These are phyloP conservation scores for Yamadazyma olivae DNA, from an alignment of 805 yeast species.

Conservation along the genomic window DNA sequence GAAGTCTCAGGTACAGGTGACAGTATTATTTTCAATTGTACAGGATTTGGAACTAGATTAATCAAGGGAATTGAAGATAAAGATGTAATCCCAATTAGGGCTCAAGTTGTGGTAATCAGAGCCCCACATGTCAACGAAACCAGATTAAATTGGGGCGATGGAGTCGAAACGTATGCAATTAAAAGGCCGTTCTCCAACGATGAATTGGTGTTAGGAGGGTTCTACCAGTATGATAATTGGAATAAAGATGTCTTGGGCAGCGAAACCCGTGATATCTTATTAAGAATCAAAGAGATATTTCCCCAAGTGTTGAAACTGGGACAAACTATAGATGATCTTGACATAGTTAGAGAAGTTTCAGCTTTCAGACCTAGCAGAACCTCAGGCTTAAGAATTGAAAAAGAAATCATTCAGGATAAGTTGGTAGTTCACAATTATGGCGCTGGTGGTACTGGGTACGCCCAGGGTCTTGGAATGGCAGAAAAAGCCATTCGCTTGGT, in stretches of 20 bases:
- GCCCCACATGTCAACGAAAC: conserved; percentile 69
- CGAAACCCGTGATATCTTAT: conserved; percentile 60
- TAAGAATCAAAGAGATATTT: conserved; percentile 49
- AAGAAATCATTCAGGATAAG: conserved; percentile 31
- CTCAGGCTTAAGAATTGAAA: conserved; percentile 70
- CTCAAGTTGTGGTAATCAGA: conserved; percentile 71
- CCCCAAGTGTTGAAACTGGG: conserved; percentile 31
- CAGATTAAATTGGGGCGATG: conserved; percentile 57
- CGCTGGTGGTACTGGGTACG: conserved; percentile 5
- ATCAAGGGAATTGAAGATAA: conserved; percentile 66
- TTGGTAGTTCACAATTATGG: conserved; percentile 52
- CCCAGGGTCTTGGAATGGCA: conserved; percentile 63
- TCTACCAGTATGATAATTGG: conserved; percentile 61
- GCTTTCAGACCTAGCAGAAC: conserved; percentile 72
- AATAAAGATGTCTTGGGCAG: conserved; percentile 54
- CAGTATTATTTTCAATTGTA: conserved; percentile 62
- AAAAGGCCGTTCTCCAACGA: conserved; percentile 68
- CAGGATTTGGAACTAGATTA: conserved; percentile 66
- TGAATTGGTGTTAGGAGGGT: conserved; percentile 75
- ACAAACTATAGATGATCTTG: conserved; percentile 31
- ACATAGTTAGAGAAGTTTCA: conserved; percentile 59
- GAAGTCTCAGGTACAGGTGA: neutral
- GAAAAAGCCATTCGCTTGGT: neutral
- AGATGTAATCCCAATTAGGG: conserved; percentile 67
- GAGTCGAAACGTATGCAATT: conserved; percentile 59